phyloP scores from a whole-genome alignment of 2,329 filamentous ascomycete species.

The Trichoderma guizhouense region DNA sequence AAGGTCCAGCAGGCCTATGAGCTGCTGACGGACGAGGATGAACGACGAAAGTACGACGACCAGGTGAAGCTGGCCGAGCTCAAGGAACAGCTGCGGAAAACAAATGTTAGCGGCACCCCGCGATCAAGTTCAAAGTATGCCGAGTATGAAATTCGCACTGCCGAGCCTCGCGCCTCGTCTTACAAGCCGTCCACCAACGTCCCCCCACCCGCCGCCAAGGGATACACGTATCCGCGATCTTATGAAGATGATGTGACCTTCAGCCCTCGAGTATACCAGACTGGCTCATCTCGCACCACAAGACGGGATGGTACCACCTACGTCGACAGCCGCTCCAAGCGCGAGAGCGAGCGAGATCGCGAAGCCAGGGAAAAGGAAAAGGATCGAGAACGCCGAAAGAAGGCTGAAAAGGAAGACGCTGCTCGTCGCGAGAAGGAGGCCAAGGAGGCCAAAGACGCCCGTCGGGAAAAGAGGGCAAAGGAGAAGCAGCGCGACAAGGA shows the following conservation, averaged over 20 bases:
- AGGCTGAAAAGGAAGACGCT: slow-evolving; percentile 22
- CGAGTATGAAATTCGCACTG: slow-evolving; percentile 49
- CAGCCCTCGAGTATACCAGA: slow-evolving; percentile 42
- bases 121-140: slow-evolving; percentile 36
- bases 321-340: slow-evolving; percentile 43
- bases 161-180: slow-evolving; percentile 45
- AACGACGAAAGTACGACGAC: slow-evolving; percentile 74
- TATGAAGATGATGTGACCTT: slow-evolving; percentile 47
- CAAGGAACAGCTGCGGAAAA: slow-evolving; percentile 50
- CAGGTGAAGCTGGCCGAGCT: slow-evolving; percentile 65
- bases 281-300: slow-evolving; percentile 30
- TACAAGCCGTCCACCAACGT: slow-evolving; percentile 37
- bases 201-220: slow-evolving; percentile 30
- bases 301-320: slow-evolving; percentile 47
- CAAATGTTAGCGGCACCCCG: slow-evolving; percentile 37
- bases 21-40: slow-evolving; percentile 73
- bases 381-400: slow-evolving; percentile 25
- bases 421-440: slow-evolving; percentile 31
- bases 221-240: slow-evolving; percentile 39
- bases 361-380: slow-evolving; percentile 35
- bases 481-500: slow-evolving; percentile 40
- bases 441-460: slow-evolving; percentile 30
- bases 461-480: slow-evolving; percentile 34
- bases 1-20: slow-evolving; percentile 92
- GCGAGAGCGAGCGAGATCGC: slow-evolving; percentile 37